Evolutionary conservation across 2,329 filamentous ascomycete species (phyloP).

Genomic region (Penicillium sp.): DNA sequence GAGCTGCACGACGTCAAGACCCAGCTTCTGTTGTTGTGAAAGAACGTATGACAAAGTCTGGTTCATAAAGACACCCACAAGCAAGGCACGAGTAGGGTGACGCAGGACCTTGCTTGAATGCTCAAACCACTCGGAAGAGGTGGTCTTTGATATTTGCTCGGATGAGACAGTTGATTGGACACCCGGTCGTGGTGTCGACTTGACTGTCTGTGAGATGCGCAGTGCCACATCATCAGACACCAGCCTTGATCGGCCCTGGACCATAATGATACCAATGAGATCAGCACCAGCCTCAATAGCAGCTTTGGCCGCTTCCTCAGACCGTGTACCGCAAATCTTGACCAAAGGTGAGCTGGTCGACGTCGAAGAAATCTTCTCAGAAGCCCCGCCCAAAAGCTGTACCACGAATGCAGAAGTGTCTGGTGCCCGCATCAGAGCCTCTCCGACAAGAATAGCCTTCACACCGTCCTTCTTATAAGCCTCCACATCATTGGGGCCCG

Average conservation of each 20-base stretch:
- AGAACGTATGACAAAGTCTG: constrained; percentile 85
- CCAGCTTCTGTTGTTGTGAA: constrained; percentile 74
- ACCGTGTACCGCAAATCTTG: constrained; percentile 94
- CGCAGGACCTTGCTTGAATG: constrained; percentile 57
- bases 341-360: constrained; percentile 65
- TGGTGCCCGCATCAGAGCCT: constrained; percentile 90
- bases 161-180: constrained; percentile 15
- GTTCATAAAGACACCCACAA: constrained; percentile 94
- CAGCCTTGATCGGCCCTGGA: constrained; percentile 78
- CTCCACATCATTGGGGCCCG: constrained; percentile 83
- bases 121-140: constrained; percentile 71
- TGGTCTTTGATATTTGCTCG: constrained; percentile 31
- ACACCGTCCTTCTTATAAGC: constrained; percentile 89
- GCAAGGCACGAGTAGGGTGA: constrained; percentile 67
- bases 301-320: constrained; percentile 75
- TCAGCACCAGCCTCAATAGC: constrained; percentile 89
- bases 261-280: constrained; percentile 90
- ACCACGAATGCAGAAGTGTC: constrained; percentile 83
- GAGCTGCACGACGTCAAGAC: constrained; percentile 87
- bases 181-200: constrained; percentile 51
- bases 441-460: constrained; percentile 90
- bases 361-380: constrained; percentile 29
- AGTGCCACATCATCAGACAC: constrained; percentile 79
- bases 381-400: constrained; percentile 72
- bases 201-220: constrained; percentile 80